Evolutionary conservation across 2,329 filamentous ascomycete species (phyloP).

Genomic region (Penicillium nordicum): DNA sequence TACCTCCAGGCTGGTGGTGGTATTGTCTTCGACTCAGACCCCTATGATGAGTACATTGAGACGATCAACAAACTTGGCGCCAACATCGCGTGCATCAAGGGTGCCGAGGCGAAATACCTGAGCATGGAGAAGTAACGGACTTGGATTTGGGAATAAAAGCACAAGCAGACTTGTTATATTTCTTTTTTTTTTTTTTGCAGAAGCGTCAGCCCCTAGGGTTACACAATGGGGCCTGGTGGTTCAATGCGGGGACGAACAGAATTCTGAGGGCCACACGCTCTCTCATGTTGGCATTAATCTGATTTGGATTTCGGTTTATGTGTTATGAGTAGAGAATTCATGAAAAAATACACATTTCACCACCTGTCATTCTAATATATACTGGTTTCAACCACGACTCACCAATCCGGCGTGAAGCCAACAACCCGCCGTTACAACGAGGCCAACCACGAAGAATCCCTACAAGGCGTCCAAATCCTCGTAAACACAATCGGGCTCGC

Average conservation of each 20-base stretch:
- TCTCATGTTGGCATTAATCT: background rate
- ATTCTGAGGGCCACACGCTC: background rate
- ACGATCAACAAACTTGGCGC: slow-evolving; percentile 94
- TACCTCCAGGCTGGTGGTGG: slow-evolving; percentile 86
- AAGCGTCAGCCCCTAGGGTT: background rate
- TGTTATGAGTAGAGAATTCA: background rate
- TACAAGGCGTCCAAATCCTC: slow-evolving; percentile 32
- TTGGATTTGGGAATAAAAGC: background rate
- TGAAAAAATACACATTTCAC: background rate
- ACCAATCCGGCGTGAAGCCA: slow-evolving; percentile 7
- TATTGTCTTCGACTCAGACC: slow-evolving; percentile 92
- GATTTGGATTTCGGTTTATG: background rate
- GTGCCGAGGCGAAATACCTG: slow-evolving; percentile 69
- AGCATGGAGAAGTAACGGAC: slow-evolving; percentile 37
- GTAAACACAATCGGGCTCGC: slow-evolving; percentile 29
- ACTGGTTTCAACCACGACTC: background rate
- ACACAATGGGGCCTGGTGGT: background rate
- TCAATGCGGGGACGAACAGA: background rate
- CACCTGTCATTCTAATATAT: background rate
- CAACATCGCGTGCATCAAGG: slow-evolving; percentile 82
- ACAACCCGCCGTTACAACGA: slow-evolving; percentile 20
- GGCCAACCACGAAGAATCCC: slow-evolving; percentile 20
- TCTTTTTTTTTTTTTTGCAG: background rate
- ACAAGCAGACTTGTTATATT: background rate
- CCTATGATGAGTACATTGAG: slow-evolving; percentile 88